These are phyloP conservation scores for Pelargonium cotyledonis DNA, from an alignment of 441 rosid species.

Conservation along the genomic window DNA sequence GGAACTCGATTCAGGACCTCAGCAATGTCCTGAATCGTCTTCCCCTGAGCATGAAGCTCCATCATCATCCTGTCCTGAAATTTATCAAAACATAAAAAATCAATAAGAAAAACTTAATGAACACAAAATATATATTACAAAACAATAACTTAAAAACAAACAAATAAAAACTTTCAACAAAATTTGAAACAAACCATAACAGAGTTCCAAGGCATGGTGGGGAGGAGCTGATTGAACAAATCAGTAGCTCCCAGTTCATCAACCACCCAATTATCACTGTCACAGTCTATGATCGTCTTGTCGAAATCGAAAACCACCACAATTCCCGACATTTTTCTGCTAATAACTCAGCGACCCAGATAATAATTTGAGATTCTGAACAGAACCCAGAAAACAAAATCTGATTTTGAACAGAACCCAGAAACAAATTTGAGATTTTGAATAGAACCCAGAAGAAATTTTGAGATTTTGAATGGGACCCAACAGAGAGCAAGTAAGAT, in stretches of 20 bases:
- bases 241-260: slow-evolving; percentile 68
- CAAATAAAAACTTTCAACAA: background rate
- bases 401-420: no score
- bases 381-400: background rate
- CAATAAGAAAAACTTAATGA: no score
- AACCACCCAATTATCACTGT: slow-evolving; percentile 77
- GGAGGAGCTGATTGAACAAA: slow-evolving; percentile 55
- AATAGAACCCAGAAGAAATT: no score
- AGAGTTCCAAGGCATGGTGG: slow-evolving; percentile 71
- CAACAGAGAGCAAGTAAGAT: no score
- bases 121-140: background rate
- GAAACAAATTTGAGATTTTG: no score
- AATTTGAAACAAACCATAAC: slow-evolving; percentile 47
- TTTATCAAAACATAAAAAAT: no score
- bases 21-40: slow-evolving; percentile 47
- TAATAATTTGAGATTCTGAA: background rate
- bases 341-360: background rate
- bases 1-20: slow-evolving; percentile 49
- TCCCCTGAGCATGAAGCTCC: slow-evolving; percentile 71
- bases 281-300: slow-evolving; percentile 72
- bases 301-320: slow-evolving; percentile 68
- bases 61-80: slow-evolving; percentile 59
- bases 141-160: background rate
- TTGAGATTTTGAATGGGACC: no score
- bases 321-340: slow-evolving; percentile 29